Percentiles rank a stretch among this genome's conserved stretches.
These are phyloP conservation scores for Gliomastix tumulicola DNA, from an alignment of 2,329 filamentous ascomycete species.

Conservation along the genomic window DNA sequence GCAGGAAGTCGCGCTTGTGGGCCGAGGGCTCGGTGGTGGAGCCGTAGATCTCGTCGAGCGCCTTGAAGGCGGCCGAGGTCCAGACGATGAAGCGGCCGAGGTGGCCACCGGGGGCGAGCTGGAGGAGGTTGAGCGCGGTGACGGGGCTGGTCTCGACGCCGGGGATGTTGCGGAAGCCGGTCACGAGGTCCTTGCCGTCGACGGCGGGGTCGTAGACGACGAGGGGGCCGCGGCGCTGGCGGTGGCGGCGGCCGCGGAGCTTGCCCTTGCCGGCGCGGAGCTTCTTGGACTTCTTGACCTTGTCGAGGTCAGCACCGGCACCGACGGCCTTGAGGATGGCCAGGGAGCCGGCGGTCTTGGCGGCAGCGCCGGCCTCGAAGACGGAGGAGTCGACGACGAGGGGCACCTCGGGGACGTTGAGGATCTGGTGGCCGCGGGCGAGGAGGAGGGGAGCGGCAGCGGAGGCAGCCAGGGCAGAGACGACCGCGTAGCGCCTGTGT, in stretches of 20 bases:
- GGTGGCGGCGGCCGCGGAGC: conserved; percentile 91
- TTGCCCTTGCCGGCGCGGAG: conserved; percentile 98
- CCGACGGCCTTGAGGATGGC: conserved; percentile 85
- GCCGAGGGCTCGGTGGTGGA: conserved; percentile 81
- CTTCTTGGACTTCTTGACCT: conserved; percentile 96
- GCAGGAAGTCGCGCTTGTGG: conserved; percentile 98
- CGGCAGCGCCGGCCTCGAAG: conserved; percentile 71
- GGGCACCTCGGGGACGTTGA: conserved; percentile 88
- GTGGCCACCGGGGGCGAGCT: conserved; percentile 97
- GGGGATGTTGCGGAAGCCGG: conserved; percentile 97
- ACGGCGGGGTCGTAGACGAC: conserved; percentile 95
- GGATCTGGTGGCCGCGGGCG: conserved; percentile 95
- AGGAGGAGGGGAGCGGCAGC: conserved; percentile 91
- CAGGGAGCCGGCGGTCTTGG: conserved; percentile 84
- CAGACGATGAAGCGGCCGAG: conserved; percentile 98
- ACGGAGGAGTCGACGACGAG: conserved; percentile 89
- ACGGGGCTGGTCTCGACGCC: conserved; percentile 96
- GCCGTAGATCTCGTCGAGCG: conserved; percentile 95
- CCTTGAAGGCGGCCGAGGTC: conserved; percentile 94
- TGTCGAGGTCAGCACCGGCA: conserved; percentile 83
- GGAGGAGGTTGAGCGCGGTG: conserved; percentile 93
- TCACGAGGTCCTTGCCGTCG: conserved; percentile 90
- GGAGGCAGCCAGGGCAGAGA: conserved; percentile 94
- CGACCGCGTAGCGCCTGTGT: conserved; percentile 86
- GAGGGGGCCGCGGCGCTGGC: conserved; percentile 94